Percentiles rank a stretch among this genome's conserved stretches.
phyloP scores from a whole-genome alignment of 306 rosid species.

The Cucurbita ficifolia region DNA sequence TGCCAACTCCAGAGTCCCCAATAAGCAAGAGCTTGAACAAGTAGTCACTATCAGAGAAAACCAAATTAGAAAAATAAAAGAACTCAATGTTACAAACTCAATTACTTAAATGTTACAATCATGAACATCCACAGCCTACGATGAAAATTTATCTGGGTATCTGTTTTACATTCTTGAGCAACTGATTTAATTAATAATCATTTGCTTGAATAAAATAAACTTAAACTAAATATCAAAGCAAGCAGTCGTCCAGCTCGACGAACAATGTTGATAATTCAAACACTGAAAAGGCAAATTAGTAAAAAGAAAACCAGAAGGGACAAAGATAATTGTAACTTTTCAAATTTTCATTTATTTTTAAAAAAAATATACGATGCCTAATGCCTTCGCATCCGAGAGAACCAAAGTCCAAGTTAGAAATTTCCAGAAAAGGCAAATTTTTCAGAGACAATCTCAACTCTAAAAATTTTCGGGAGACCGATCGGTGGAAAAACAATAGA shows the following conservation, averaged over 20 bases:
- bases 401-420: neutral
- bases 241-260: neutral
- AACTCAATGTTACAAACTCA: neutral
- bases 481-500: neutral
- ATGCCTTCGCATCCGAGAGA: neutral
- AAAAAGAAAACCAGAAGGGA: neutral
- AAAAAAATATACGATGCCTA: neutral
- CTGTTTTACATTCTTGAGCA: neutral
- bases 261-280: neutral
- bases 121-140: neutral
- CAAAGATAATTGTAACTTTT: neutral
- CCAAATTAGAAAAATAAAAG: neutral
- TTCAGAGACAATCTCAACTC: neutral
- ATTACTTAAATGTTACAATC: neutral
- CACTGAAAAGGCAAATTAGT: neutral
- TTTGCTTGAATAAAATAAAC: neutral
- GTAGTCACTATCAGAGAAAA: conserved; percentile 28
- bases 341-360: neutral
- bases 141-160: neutral
- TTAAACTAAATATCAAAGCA: neutral
- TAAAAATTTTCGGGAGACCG: neutral
- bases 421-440: neutral
- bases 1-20: conserved; percentile 46
- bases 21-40: conserved; percentile 42
- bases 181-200: neutral